phyloP scores from a whole-genome alignment of 805 yeast species.

The Barnettozyma siamensis region DNA sequence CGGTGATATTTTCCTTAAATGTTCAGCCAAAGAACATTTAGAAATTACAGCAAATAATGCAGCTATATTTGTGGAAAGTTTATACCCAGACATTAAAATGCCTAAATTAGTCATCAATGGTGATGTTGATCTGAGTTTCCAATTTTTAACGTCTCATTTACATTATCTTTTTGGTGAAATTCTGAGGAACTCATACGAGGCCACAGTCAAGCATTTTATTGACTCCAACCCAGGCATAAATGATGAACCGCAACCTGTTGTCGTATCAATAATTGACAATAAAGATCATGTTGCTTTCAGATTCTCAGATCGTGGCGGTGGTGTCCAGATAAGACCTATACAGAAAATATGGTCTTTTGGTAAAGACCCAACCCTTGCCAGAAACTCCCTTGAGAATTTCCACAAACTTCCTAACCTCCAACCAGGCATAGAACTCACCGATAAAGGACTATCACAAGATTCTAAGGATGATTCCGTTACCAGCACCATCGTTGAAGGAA shows the following conservation, averaged over 20 bases:
- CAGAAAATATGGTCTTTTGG: constrained; percentile 84
- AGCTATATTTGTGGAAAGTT: constrained; percentile 44
- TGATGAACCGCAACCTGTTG: constrained; percentile 61
- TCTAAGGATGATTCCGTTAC: constrained; percentile 1
- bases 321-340: constrained; percentile 55
- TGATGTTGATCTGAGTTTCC: constrained; percentile 58
- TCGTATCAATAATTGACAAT: constrained; percentile 66
- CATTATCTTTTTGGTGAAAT: constrained; percentile 86
- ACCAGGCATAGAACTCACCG: background rate
- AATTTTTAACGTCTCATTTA: constrained; percentile 80
- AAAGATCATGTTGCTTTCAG: constrained; percentile 66
- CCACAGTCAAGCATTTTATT: constrained; percentile 53
- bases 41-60: constrained; percentile 46
- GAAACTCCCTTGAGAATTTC: constrained; percentile 55
- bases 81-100: constrained; percentile 49
- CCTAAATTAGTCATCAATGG: constrained; percentile 81
- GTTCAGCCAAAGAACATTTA: constrained; percentile 68
- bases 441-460: background rate
- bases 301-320: constrained; percentile 89
- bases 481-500: constrained; percentile 22
- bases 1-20: constrained; percentile 80
- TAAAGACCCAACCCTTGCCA: constrained; percentile 55
- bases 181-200: constrained; percentile 77
- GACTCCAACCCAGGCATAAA: constrained; percentile 26
- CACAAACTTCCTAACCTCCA: constrained; percentile 61